Conservation (phyloP, 257 asterid genomes). For the Vinca minor region DNA sequence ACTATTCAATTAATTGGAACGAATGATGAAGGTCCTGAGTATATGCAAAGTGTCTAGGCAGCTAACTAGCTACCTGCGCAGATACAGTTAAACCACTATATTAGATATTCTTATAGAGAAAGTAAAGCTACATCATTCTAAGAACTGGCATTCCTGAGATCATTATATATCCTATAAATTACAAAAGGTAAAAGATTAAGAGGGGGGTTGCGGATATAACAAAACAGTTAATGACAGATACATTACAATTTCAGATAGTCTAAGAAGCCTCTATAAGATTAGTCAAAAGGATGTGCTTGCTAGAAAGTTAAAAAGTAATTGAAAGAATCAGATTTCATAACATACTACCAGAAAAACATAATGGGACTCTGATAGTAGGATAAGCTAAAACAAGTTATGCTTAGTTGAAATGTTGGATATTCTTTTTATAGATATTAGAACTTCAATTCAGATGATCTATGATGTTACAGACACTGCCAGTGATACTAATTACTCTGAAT, state of each 20-base stretch:
- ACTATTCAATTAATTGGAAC: too few species aligned
- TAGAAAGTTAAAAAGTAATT: neutral
- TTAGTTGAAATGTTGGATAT: neutral
- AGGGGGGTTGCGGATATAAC: neutral
- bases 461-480: slow-evolving; percentile 30
- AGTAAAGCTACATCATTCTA: neutral
- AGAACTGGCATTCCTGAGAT: neutral
- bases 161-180: neutral
- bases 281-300: neutral
- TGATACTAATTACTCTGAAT: slow-evolving; percentile 39
- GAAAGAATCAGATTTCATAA: neutral
- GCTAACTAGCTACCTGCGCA: neutral
- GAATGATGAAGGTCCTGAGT: neutral
- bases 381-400: neutral
- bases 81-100: neutral
- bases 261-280: too few species aligned
- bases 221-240: neutral
- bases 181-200: neutral
- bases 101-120: neutral
- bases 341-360: neutral
- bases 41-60: neutral
- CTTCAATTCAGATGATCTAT: neutral
- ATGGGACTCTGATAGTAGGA: neutral
- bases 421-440: neutral
- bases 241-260: neutral